phyloP scores from a whole-genome alignment of 306 rosid genomes.

The Pterocarpus santalinus region DNA sequence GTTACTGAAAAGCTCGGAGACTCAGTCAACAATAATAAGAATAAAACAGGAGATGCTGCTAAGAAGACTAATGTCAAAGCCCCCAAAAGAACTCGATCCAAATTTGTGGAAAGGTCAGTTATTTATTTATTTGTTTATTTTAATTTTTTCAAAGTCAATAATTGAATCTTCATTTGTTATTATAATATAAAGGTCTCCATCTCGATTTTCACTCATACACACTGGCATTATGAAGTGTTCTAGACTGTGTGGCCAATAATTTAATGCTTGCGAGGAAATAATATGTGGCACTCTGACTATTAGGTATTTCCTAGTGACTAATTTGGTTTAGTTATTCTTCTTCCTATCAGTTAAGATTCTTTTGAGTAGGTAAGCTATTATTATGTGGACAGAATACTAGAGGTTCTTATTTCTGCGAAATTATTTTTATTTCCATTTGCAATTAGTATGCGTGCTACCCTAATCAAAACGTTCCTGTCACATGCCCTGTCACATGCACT shows the following conservation, averaged over 20 bases:
- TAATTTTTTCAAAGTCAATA: not conserved
- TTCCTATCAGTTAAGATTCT: constrained; percentile 49
- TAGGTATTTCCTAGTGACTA: constrained; percentile 30
- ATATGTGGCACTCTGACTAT: constrained; percentile 16
- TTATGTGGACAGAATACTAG: constrained; percentile 7
- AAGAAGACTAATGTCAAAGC: constrained; percentile 70
- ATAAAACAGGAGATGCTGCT: constrained; percentile 77
- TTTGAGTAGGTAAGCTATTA: constrained; percentile 28
- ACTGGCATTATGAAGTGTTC: not conserved
- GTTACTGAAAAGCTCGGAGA: constrained; percentile 98
- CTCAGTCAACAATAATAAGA: constrained; percentile 72
- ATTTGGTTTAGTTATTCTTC: constrained; percentile 28
- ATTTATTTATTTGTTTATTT: not conserved
- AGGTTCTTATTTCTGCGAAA: constrained; percentile 35
- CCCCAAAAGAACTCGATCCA: constrained; percentile 66
- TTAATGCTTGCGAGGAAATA: constrained; percentile 49
- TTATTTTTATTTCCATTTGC: constrained; percentile 20
- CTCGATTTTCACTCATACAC: constrained; percentile 34
- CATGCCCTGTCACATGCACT: constrained; percentile 44
- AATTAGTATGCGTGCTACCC: constrained; percentile 6
- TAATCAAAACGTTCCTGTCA: too few species aligned
- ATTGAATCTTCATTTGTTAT: constrained; percentile 33
- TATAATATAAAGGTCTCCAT: constrained; percentile 12
- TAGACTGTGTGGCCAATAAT: constrained; percentile 37
- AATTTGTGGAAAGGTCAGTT: constrained; percentile 74